Percentiles rank a stretch among this genome's conserved stretches.
phyloP scores from a whole-genome alignment of 192 early-diverging fungal genomes.

The Geranomyces michiganensis region DNA sequence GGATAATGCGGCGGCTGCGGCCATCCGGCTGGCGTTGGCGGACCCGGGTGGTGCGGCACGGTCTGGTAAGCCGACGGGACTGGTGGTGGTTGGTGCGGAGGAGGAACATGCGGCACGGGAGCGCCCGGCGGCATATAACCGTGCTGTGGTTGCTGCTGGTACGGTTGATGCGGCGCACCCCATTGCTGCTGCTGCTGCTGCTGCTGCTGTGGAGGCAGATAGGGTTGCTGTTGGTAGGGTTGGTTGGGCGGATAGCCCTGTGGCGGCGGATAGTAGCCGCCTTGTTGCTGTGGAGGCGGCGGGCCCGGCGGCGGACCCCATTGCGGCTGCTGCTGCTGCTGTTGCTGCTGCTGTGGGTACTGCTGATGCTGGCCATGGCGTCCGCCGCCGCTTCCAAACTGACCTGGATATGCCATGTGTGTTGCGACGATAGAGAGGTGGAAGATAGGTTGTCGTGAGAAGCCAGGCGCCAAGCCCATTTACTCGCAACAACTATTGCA shows the following conservation, averaged over 20 bases:
- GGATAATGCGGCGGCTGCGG: conserved; percentile 23
- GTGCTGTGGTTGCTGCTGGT: not conserved
- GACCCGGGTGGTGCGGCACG: conserved; percentile 23
- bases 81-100: conserved; percentile 21
- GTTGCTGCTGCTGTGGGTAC: not conserved
- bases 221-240: not conserved
- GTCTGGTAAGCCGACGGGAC: conserved; percentile 7
- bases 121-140: not conserved
- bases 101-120: conserved; percentile 5
- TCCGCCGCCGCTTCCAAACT: not conserved
- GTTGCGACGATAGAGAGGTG: no score
- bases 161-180: not conserved
- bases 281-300: no score
- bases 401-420: conserved; percentile 8
- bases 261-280: conserved; percentile 7
- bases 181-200: not conserved
- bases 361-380: conserved; percentile 1
- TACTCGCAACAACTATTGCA: no score
- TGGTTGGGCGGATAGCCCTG: no score
- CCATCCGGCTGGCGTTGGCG: conserved; percentile 13
- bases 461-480: no score
- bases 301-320: conserved; percentile 6
- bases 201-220: not conserved
- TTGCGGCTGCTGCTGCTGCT: conserved; percentile 8
- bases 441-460: no score